Percentiles rank a stretch among this genome's conserved stretches.
phyloP scores from a whole-genome alignment of 1,284 basidiomycete species.

The Farysia itapuensis region DNA sequence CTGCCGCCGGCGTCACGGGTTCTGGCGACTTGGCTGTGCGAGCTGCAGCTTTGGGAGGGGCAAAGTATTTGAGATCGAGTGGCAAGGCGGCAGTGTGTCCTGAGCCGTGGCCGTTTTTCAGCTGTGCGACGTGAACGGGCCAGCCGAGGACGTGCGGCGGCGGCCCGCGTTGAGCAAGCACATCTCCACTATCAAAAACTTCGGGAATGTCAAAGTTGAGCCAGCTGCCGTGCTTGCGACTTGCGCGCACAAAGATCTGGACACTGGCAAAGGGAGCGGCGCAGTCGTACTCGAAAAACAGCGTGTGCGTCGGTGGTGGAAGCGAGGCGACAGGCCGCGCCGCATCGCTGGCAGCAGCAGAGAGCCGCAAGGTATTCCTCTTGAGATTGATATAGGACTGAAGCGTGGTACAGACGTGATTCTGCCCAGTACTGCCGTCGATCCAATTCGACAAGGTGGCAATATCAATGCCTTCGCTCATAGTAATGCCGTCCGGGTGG shows the following conservation, averaged over 20 bases:
- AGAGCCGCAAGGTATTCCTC: slow-evolving; percentile 48
- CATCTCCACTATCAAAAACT: slow-evolving; percentile 2
- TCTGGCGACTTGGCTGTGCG: neutral
- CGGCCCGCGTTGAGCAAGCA: slow-evolving; percentile 34
- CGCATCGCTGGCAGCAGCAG: neutral
- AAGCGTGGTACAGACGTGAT: slow-evolving; percentile 41
- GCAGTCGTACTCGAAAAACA: slow-evolving; percentile 54
- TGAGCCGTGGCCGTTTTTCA: slow-evolving; percentile 37
- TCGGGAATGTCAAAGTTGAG: slow-evolving; percentile 12
- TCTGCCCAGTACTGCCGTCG: slow-evolving; percentile 25
- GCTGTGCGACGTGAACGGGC: slow-evolving; percentile 45
- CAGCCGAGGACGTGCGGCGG: slow-evolving; percentile 52
- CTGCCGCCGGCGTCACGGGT: slow-evolving; percentile 13
- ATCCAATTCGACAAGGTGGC: slow-evolving; percentile 44
- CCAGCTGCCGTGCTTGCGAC: slow-evolving; percentile 54
- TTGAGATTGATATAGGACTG: slow-evolving; percentile 56
- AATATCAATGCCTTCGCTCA: slow-evolving; percentile 51
- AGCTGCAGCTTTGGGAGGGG: slow-evolving; percentile 27
- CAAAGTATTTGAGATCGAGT: slow-evolving; percentile 36
- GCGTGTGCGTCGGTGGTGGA: slow-evolving; percentile 40
- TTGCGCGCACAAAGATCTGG: slow-evolving; percentile 51
- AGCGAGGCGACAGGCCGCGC: neutral
- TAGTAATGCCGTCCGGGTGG: slow-evolving; percentile 26
- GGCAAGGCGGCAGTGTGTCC: slow-evolving; percentile 28
- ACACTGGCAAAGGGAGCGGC: slow-evolving; percentile 44